Conservation (phyloP, 495 filamentous ascomycete genomes). For the Penicillium psychrofluorescens region DNA sequence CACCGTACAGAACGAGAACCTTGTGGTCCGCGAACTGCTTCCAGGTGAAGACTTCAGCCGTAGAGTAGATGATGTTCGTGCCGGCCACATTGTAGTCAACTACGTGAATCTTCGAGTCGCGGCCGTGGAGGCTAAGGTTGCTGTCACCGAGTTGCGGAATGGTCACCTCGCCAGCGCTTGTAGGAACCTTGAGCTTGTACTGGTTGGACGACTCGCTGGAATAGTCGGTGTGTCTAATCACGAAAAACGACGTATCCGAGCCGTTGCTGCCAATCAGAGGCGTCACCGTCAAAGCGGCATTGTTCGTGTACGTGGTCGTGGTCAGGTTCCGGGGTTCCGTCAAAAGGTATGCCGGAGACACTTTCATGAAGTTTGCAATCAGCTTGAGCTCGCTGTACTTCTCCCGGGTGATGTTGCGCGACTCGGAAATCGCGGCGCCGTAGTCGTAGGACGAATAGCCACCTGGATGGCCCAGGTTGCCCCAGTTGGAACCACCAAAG, state of each 20-base stretch:
- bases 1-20: conserved; percentile 64
- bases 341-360: conserved; percentile 58
- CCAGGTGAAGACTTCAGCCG: conserved; percentile 71
- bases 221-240: conserved; percentile 59
- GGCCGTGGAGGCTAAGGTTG: conserved; percentile 54
- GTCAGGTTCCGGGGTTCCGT: conserved; percentile 41
- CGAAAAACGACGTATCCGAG: conserved; percentile 49
- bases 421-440: conserved; percentile 60
- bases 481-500: conserved; percentile 79
- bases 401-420: conserved; percentile 56
- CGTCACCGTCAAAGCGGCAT: conserved; percentile 48
- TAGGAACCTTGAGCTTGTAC: conserved; percentile 57
- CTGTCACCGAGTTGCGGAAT: conserved; percentile 56
- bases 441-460: conserved; percentile 75
- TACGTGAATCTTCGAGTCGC: conserved; percentile 71
- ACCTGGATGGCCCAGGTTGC: conserved; percentile 65
- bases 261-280: conserved; percentile 45
- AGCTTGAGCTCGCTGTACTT: conserved; percentile 78
- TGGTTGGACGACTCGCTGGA: conserved; percentile 43
- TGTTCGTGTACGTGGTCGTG: conserved; percentile 43
- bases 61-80: conserved; percentile 63
- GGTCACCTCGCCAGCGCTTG: conserved; percentile 51
- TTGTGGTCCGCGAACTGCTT: conserved; percentile 52
- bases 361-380: conserved; percentile 63
- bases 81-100: conserved; percentile 64